Evolutionary conservation across 2,329 filamentous ascomycete genomes (phyloP).

Genomic region (Colletotrichum incanum): DNA sequence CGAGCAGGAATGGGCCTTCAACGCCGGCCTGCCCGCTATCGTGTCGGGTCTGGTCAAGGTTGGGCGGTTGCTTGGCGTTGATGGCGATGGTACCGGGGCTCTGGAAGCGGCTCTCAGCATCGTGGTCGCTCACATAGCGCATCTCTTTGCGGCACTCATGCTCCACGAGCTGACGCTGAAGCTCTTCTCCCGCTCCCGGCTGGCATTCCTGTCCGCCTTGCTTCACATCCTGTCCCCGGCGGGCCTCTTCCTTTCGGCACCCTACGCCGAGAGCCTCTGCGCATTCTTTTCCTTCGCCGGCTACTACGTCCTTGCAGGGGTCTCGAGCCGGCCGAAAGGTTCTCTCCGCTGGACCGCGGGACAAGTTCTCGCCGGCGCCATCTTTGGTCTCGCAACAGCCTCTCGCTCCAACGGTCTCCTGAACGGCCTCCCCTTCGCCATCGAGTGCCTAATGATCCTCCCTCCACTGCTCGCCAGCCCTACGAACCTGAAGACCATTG

Average conservation of each 20-base stretch:
- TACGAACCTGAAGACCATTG: slow-evolving; percentile 57
- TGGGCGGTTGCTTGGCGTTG: slow-evolving; percentile 48
- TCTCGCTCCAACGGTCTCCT: slow-evolving; percentile 91
- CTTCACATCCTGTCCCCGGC: slow-evolving; percentile 90
- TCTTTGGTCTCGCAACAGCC: slow-evolving; percentile 80
- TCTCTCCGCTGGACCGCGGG: slow-evolving; percentile 60
- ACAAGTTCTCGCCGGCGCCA: slow-evolving; percentile 74
- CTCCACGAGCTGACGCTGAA: slow-evolving; percentile 77
- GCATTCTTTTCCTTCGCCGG: slow-evolving; percentile 84
- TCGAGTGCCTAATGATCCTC: slow-evolving; percentile 66
- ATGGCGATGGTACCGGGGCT: slow-evolving; percentile 38
- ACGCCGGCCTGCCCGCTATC: slow-evolving; percentile 62
- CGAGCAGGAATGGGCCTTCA: slow-evolving; percentile 92
- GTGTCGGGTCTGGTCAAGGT: slow-evolving; percentile 56
- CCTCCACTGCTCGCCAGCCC: slow-evolving; percentile 56
- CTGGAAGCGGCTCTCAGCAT: slow-evolving; percentile 72
- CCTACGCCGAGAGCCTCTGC: slow-evolving; percentile 87
- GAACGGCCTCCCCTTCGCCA: slow-evolving; percentile 83
- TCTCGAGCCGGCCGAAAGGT: slow-evolving; percentile 56
- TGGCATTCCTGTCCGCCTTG: slow-evolving; percentile 78
- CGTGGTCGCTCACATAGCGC: slow-evolving; percentile 78
- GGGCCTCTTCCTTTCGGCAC: slow-evolving; percentile 89
- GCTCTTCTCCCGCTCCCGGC: slow-evolving; percentile 65
- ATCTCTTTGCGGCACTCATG: slow-evolving; percentile 81
- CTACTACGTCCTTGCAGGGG: slow-evolving; percentile 76